These are phyloP conservation scores for Cercospora nicotianae DNA, from an alignment of 2,329 filamentous ascomycete species.

Conservation along the genomic window DNA sequence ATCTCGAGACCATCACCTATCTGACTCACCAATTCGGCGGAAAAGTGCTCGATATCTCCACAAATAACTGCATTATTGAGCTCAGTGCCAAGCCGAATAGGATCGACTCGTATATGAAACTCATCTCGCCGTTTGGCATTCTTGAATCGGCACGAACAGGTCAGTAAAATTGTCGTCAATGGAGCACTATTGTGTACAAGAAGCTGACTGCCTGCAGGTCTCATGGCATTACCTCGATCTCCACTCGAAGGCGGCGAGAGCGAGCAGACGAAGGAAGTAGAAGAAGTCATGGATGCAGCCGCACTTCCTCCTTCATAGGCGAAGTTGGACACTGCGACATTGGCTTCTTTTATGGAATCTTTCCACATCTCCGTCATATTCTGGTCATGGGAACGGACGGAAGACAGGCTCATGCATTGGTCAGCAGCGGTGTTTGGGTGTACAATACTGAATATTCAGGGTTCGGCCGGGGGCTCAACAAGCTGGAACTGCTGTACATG, in stretches of 20 bases:
- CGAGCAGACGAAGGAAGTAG: conserved; percentile 78
- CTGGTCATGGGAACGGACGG: not conserved
- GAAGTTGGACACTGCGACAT: not conserved
- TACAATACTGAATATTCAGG: not conserved
- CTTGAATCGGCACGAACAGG: conserved; percentile 91
- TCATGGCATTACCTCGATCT: conserved; percentile 95
- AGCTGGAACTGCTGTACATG: not conserved
- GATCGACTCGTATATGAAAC: conserved; percentile 97
- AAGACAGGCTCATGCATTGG: conserved; percentile 2
- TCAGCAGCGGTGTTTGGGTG: conserved; percentile 4
- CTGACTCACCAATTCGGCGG: conserved; percentile 96
- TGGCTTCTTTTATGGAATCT: not conserved
- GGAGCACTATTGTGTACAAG: not conserved
- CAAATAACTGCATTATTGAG: conserved; percentile 97
- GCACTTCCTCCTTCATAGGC: conserved; percentile 69
- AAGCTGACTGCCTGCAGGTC: conserved; percentile 49
- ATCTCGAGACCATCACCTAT: conserved; percentile 93
- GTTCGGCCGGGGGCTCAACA: not conserved
- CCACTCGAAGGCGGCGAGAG: conserved; percentile 76
- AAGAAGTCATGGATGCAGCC: conserved; percentile 93
- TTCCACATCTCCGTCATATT: not conserved
- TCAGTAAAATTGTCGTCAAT: conserved; percentile 35
- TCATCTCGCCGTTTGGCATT: conserved; percentile 91
- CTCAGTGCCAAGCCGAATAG: conserved; percentile 88
- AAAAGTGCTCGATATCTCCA: conserved; percentile 97